Conservation (phyloP, 2,329 filamentous ascomycete genomes). For the Lasiodiplodia citricola region DNA sequence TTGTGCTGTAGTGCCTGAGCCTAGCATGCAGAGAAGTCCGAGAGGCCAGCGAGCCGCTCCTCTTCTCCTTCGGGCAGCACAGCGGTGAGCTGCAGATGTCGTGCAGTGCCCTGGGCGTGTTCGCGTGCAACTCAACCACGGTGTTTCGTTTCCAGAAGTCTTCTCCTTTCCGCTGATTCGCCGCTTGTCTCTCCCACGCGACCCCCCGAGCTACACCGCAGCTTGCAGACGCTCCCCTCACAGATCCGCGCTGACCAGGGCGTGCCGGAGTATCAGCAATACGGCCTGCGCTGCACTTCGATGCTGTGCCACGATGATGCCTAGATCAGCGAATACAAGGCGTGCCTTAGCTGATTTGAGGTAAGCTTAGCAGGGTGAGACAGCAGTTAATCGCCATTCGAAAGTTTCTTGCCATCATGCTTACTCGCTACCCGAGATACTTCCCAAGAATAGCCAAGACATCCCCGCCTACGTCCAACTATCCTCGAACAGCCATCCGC, state of each 20-base stretch:
- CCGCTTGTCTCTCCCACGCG: background rate
- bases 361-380: conserved; percentile 14
- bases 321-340: background rate
- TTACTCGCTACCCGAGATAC: background rate
- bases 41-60: background rate
- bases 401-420: background rate
- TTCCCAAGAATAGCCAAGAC: background rate
- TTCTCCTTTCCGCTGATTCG: conserved; percentile 1
- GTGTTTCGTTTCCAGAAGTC: conserved; percentile 1
- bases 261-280: background rate
- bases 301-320: background rate
- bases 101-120: conserved; percentile 13
- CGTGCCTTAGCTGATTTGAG: background rate
- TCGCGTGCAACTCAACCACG: background rate
- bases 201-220: background rate
- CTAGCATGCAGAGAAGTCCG: background rate
- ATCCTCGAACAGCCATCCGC: background rate
- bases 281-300: background rate
- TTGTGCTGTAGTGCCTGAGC: background rate
- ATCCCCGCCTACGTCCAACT: background rate
- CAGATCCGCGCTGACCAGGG: background rate
- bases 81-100: conserved; percentile 5
- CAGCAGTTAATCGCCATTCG: background rate
- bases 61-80: background rate
- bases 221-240: background rate